A percentile compares a stretch with the other conserved stretches of the same genome.
Conservation (phyloP, 257 asterid species). For the Galeopsis tetrahit region DNA sequence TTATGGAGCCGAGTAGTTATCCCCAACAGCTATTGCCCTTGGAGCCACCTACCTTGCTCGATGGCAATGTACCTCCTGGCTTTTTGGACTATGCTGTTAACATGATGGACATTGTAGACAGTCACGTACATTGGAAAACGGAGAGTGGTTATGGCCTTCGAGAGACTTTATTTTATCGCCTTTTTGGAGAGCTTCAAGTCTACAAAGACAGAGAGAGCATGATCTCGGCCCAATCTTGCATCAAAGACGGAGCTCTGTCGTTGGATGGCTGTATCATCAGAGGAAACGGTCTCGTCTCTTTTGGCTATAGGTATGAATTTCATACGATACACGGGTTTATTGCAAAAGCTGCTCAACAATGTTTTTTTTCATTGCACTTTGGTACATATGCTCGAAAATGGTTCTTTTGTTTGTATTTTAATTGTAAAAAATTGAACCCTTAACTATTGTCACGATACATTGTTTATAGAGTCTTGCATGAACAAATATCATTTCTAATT, state of each 20-base stretch:
- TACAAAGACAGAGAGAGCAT: constrained; percentile 47
- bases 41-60: constrained; percentile 46
- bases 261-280: constrained; percentile 67
- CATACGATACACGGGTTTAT: too few relatives aligned
- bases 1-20: constrained; percentile 28
- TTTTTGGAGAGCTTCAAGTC: constrained; percentile 72
- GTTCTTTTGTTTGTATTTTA: too few relatives aligned
- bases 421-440: too few relatives aligned
- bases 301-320: constrained; percentile 50
- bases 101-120: constrained; percentile 43
- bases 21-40: constrained; percentile 43
- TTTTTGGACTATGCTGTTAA: constrained; percentile 63
- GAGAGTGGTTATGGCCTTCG: constrained; percentile 52
- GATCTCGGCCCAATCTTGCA: constrained; percentile 55
- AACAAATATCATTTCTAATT: neutral
- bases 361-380: too few relatives aligned
- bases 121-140: constrained; percentile 39
- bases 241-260: constrained; percentile 57
- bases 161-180: constrained; percentile 60
- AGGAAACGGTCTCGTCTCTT: constrained; percentile 52
- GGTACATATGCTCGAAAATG: too few relatives aligned
- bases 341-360: too few relatives aligned
- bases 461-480: neutral
- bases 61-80: constrained; percentile 55
- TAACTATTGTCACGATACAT: too few relatives aligned